Conservation (phyloP, 768 basidiomycete genomes). For the Mycena belliarum region DNA sequence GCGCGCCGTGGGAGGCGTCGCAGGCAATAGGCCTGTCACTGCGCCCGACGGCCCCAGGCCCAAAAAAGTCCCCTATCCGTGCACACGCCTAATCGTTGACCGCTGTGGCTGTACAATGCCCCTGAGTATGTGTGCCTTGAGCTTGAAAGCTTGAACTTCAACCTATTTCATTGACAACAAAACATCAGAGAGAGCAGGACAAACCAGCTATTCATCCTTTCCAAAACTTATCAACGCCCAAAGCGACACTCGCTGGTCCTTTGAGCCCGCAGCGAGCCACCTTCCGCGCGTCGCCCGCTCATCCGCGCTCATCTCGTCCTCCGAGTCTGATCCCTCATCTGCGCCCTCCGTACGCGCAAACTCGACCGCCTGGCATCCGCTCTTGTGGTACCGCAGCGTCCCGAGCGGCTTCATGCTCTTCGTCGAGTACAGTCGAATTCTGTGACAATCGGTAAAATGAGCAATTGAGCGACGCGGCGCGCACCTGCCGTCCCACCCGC, state of each 20-base stretch:
- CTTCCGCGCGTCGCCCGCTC: conserved; percentile 47
- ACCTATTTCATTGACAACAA: no score
- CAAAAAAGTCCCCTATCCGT: no score
- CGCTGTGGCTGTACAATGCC: no score
- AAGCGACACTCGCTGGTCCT: conserved; percentile 69
- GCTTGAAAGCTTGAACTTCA: no score
- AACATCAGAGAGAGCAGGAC: no score
- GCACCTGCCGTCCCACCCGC: conserved; percentile 93
- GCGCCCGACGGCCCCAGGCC: no score
- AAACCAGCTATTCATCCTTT: conserved; percentile 21
- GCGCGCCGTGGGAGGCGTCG: no score
- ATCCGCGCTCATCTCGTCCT: conserved; percentile 49
- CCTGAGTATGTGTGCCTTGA: no score
- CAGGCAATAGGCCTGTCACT: no score
- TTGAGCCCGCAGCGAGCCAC: conserved; percentile 68
- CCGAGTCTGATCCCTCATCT: conserved; percentile 22
- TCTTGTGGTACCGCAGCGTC: conserved; percentile 80
- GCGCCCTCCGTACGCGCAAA: conserved; percentile 51
- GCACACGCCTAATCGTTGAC: no score
- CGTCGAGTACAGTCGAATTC: conserved; percentile 82
- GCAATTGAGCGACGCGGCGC: conserved; percentile 24
- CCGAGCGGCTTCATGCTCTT: conserved; percentile 82
- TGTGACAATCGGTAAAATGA: conserved; percentile 30
- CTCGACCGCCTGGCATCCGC: conserved; percentile 69
- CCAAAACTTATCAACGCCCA: conserved; percentile 66